Percentiles rank a stretch among this genome's conserved stretches.
phyloP scores from a whole-genome alignment of 2,329 filamentous ascomycete genomes.

The Botrytis tulipae region DNA sequence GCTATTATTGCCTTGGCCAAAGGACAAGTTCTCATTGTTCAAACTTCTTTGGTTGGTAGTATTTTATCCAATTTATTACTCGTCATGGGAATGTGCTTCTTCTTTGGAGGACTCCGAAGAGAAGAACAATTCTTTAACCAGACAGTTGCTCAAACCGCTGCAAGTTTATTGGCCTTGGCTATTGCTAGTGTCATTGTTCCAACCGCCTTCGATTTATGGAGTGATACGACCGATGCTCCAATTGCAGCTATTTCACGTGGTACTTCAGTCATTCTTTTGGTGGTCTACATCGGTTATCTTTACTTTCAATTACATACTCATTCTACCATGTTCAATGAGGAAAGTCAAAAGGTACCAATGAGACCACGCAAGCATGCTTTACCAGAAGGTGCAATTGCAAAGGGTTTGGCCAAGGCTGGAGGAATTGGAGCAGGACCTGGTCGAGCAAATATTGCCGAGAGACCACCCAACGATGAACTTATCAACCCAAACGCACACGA shows the following conservation, averaged over 20 bases:
- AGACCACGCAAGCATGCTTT: slow-evolving; percentile 46
- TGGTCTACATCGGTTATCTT: slow-evolving; percentile 82
- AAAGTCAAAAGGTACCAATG: slow-evolving; percentile 73
- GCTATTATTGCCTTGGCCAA: slow-evolving; percentile 78
- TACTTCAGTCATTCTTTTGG: slow-evolving; percentile 74
- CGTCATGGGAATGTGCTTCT: slow-evolving; percentile 90
- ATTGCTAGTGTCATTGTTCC: slow-evolving; percentile 85
- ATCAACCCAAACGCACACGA: slow-evolving; percentile 43
- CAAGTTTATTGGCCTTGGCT: slow-evolving; percentile 64
- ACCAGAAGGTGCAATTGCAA: slow-evolving; percentile 36
- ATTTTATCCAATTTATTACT: slow-evolving; percentile 89
- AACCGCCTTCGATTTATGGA: slow-evolving; percentile 72
- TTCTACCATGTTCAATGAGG: slow-evolving; percentile 72
- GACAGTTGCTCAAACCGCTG: slow-evolving; percentile 85
- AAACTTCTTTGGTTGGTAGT: slow-evolving; percentile 87
- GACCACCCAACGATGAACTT: slow-evolving; percentile 39
- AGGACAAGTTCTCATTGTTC: slow-evolving; percentile 70
- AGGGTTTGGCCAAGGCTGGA: slow-evolving; percentile 36
- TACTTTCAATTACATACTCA: slow-evolving; percentile 92
- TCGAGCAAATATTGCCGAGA: slow-evolving; percentile 28
- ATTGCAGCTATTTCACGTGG: slow-evolving; percentile 68
- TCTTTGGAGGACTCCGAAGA: slow-evolving; percentile 69
- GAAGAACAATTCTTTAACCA: slow-evolving; percentile 87
- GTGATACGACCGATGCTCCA: slow-evolving; percentile 41
- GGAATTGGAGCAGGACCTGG: slow-evolving; percentile 37